phyloP scores from a whole-genome alignment of 2,329 filamentous ascomycete species.

The Bretziella fagacearum region DNA sequence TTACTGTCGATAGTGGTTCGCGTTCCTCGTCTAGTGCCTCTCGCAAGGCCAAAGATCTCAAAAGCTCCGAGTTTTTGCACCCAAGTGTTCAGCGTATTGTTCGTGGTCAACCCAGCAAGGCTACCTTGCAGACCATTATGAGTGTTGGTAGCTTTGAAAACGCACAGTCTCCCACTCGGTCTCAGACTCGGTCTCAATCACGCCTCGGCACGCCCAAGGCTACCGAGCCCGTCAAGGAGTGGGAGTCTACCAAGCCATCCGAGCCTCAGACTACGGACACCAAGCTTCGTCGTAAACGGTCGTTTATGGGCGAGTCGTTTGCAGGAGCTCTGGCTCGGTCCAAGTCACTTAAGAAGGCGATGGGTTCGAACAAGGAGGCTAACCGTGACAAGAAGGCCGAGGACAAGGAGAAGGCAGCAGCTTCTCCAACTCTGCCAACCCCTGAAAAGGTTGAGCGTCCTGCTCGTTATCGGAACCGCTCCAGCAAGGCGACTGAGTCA shows the following conservation, averaged over 20 bases:
- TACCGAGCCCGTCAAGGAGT: not conserved
- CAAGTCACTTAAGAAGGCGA: conserved; percentile 6
- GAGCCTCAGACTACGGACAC: not conserved
- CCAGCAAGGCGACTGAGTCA: not conserved
- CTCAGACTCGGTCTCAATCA: conserved; percentile 16
- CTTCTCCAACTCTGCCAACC: not conserved
- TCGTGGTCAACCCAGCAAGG: conserved; percentile 27
- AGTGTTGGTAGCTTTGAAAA: conserved; percentile 31
- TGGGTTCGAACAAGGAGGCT: conserved; percentile 8
- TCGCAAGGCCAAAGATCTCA: conserved; percentile 19
- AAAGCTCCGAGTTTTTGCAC: conserved; percentile 22
- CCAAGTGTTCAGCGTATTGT: conserved; percentile 21
- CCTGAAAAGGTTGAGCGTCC: not conserved
- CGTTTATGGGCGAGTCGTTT: conserved; percentile 11
- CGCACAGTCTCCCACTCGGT: conserved; percentile 13
- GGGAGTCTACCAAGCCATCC: not conserved
- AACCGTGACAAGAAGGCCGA: too few species aligned
- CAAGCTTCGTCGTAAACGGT: conserved; percentile 15
- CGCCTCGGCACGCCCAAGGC: conserved; percentile 5
- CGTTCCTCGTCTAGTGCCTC: conserved; percentile 17
- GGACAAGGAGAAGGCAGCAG: too few species aligned
- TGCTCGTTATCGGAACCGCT: conserved; percentile 3
- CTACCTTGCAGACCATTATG: conserved; percentile 33
- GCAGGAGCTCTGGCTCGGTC: conserved; percentile 4
- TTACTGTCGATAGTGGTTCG: conserved; percentile 23